phyloP scores from a whole-genome alignment of 2,329 filamentous ascomycete genomes.

The Rutstroemia sp. region DNA sequence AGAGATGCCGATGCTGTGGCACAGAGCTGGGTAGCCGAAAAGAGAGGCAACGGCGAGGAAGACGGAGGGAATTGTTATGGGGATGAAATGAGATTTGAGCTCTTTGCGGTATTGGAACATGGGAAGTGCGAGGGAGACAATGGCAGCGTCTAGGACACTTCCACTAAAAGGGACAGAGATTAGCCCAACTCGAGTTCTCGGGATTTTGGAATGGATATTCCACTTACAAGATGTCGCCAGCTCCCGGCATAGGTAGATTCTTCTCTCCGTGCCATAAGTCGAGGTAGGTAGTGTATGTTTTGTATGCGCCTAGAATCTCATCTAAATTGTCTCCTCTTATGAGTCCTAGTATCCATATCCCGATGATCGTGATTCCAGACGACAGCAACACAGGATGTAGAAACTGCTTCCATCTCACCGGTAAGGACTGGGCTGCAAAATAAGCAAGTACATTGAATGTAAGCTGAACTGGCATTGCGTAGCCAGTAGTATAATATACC shows the following conservation, averaged over 20 bases:
- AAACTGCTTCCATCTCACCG: slow-evolving; percentile 41
- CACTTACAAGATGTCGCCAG: slow-evolving; percentile 45
- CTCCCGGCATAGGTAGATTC: slow-evolving; percentile 37
- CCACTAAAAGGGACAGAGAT: slow-evolving; percentile 14
- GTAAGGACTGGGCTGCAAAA: slow-evolving; percentile 41
- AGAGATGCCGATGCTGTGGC: slow-evolving; percentile 46
- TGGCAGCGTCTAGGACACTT: slow-evolving; percentile 48
- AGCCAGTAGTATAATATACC: slow-evolving; percentile 44
- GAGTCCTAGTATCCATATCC: slow-evolving; percentile 46
- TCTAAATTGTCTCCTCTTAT: slow-evolving; percentile 35
- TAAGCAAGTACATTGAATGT: slow-evolving; percentile 45
- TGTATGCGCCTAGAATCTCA: slow-evolving; percentile 39
- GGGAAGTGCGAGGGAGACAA: slow-evolving; percentile 51
- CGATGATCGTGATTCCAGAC: slow-evolving; percentile 44
- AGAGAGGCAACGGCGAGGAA: slow-evolving; percentile 44
- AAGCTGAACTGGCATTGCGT: slow-evolving; percentile 40
- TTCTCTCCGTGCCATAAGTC: slow-evolving; percentile 38
- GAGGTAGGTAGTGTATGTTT: slow-evolving; percentile 45
- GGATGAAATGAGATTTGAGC: slow-evolving; percentile 42
- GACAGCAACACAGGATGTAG: slow-evolving; percentile 52
- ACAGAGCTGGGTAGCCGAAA: slow-evolving; percentile 50
- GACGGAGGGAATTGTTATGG: slow-evolving; percentile 47
- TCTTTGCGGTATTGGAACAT: slow-evolving; percentile 55
- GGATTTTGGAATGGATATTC: not conserved
- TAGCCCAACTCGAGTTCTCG: not conserved